Conservation (phyloP, 108 stramenopile species). For the Phaeodactylum tricornutum region DNA sequence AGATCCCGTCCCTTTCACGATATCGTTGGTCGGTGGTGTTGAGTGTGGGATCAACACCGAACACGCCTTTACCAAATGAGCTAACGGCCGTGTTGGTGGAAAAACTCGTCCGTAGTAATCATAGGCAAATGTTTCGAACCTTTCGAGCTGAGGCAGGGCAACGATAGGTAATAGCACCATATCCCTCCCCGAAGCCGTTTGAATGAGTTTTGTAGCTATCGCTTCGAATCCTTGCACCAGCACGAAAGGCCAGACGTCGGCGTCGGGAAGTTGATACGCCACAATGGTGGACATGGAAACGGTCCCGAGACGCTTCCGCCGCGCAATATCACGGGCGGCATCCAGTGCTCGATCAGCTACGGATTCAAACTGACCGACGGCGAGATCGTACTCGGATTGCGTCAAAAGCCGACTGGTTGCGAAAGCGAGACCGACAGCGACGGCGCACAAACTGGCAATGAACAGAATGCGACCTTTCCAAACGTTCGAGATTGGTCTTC, state of each 20-base stretch:
- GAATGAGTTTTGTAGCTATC: conserved; percentile 4
- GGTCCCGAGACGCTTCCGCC: neutral
- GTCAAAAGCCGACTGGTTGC: conserved; percentile 5
- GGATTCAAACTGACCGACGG: conserved; percentile 4
- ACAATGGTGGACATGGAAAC: conserved; percentile 3
- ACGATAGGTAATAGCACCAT: conserved; percentile 3
- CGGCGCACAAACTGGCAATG: conserved; percentile 6
- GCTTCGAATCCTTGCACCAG: conserved; percentile 5
- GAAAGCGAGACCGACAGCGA: conserved; percentile 7
- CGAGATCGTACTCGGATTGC: conserved; percentile 6
- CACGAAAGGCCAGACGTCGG: conserved; percentile 13
- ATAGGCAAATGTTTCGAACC: conserved; percentile 9
- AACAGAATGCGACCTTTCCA: conserved; percentile 11
- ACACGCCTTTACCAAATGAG: conserved; percentile 10
- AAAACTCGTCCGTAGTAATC: neutral
- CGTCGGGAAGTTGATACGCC: conserved; percentile 2
- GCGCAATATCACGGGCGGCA: neutral
- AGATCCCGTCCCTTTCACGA: neutral
- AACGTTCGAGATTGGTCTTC: too few relatives aligned
- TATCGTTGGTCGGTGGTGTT: neutral
- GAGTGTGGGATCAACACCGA: neutral
- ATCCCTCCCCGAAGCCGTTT: neutral
- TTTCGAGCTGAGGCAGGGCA: neutral
- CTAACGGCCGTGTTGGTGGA: conserved; percentile 1
- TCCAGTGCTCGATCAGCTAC: conserved; percentile 8